Conservation (phyloP, 805 yeast genomes). For the Candida montana region DNA sequence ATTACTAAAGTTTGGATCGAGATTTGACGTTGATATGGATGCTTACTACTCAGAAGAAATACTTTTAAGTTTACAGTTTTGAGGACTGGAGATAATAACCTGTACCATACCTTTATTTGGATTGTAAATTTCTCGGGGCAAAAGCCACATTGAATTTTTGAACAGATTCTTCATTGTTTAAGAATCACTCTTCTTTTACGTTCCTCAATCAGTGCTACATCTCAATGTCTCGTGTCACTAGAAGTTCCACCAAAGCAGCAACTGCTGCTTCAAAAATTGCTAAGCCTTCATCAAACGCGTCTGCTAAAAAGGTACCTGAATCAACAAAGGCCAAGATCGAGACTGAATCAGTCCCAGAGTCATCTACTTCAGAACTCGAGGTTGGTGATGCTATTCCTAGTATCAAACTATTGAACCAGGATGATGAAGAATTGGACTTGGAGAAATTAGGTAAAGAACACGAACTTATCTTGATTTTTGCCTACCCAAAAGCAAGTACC, state of each 20-base stretch:
- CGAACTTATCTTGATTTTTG: constrained; percentile 50
- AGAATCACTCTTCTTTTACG: too few relatives aligned
- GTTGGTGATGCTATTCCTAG: constrained; percentile 68
- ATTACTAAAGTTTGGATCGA: too few relatives aligned
- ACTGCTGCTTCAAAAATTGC: constrained; percentile 18
- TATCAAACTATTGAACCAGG: constrained; percentile 59
- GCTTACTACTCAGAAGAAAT: too few relatives aligned
- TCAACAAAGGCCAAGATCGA: constrained; percentile 10
- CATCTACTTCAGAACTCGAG: constrained; percentile 24
- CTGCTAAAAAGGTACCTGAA: constrained; percentile 18
- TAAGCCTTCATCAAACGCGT: constrained; percentile 14
- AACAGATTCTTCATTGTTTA: too few relatives aligned
- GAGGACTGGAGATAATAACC: too few relatives aligned
- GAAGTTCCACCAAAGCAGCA: constrained; percentile 19
- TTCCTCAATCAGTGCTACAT: too few relatives aligned
- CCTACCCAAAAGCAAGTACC: constrained; percentile 90
- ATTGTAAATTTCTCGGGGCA: too few relatives aligned
- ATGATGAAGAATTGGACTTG: constrained; percentile 54
- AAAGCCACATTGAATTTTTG: neutral
- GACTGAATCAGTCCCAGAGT: neutral
- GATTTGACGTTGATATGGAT: too few relatives aligned
- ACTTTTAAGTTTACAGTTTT: too few relatives aligned
- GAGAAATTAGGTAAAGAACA: constrained; percentile 35
- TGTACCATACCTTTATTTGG: too few relatives aligned
- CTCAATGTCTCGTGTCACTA: constrained; percentile 2